Evolutionary conservation across 306 rosid species (phyloP).

Genomic region (Medicago lupulina): DNA sequence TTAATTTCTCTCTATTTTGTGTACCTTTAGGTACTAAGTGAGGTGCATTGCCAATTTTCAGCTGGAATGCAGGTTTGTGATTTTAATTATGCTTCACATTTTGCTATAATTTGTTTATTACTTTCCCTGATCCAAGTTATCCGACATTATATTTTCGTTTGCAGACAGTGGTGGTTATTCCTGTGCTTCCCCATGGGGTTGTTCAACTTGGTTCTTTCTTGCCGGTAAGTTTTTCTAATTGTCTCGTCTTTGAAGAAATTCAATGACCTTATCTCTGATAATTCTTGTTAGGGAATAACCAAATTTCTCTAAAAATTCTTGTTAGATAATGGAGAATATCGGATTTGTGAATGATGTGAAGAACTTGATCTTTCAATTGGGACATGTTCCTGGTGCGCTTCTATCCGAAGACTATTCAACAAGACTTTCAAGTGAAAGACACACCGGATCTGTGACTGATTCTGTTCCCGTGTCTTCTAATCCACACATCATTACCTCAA

Average conservation of each 20-base stretch:
- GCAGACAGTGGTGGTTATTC: conserved; percentile 90
- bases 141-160: conserved; percentile 28
- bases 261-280: neutral
- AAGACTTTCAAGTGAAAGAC: conserved; percentile 50
- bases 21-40: conserved; percentile 68
- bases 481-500: conserved; percentile 46
- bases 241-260: conserved; percentile 31
- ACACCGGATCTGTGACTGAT: conserved; percentile 43
- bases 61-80: conserved; percentile 90
- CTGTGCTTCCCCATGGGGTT: conserved; percentile 92
- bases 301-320: neutral
- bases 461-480: conserved; percentile 46
- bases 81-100: conserved; percentile 23
- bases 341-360: conserved; percentile 76
- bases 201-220: conserved; percentile 87
- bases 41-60: conserved; percentile 79
- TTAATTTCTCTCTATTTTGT: conserved; percentile 34
- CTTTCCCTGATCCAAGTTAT: conserved; percentile 24
- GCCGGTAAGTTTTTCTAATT: conserved; percentile 60
- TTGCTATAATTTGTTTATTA: conserved; percentile 5
- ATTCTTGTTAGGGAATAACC: neutral
- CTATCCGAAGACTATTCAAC: conserved; percentile 65
- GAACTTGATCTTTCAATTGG: conserved; percentile 76
- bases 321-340: conserved; percentile 81
- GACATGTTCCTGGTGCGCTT: conserved; percentile 77